Base-by-base conservation (phyloP, 345 rosid genomes). In the Euphorbia tirucalli region DNA sequence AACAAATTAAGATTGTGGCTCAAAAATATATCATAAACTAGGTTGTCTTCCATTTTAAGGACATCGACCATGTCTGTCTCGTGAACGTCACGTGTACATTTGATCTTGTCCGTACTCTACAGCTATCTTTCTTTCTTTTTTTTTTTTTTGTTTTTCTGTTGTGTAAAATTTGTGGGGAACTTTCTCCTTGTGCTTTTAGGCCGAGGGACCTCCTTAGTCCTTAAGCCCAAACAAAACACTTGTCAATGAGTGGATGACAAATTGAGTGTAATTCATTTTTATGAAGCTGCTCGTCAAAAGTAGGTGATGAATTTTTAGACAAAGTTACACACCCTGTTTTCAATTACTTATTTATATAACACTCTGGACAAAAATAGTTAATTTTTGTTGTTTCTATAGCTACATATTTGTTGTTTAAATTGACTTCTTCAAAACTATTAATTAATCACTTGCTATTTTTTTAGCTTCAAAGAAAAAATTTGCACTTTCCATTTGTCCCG, bases 11-110 rank as follows among this genome's bases (percentile, higher is more conserved):
- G 58, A 79, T 67, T 73, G 83, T 74, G 83, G 82, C 49, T 28
- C 18, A 61, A 74, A 68, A 30, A 61, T 41, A 71, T 52, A 62
- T 54, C 69, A 15, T 41, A 54, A 69, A 75, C 64, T 58, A 79
- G 86, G 82, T 69, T 75, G 85, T 77, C 78, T 39, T 78, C 76
- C 81, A 73, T 61, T 72, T 74, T 74, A 71, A 65, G 65, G 79
- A 81, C 86, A 84, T 4, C n/a, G 19, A 24, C 83, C 82, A 76
- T 57, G 73, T 64, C 74, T 77, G 74, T 75, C 72, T 66, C 60
- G 82, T 77, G 86, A 81, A 73, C 43, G 13, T 79, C 88, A 84
- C 83, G 79, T 74, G 86, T 44, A 25, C 77, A 68, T 43, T 15
- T 62, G 69, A 68, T 61, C 69, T 61, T 69, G 78, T 64, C 75